Evolutionary conservation across 2,329 filamentous ascomycete genomes (phyloP).

Genomic region (Alternaria gansuensis): DNA sequence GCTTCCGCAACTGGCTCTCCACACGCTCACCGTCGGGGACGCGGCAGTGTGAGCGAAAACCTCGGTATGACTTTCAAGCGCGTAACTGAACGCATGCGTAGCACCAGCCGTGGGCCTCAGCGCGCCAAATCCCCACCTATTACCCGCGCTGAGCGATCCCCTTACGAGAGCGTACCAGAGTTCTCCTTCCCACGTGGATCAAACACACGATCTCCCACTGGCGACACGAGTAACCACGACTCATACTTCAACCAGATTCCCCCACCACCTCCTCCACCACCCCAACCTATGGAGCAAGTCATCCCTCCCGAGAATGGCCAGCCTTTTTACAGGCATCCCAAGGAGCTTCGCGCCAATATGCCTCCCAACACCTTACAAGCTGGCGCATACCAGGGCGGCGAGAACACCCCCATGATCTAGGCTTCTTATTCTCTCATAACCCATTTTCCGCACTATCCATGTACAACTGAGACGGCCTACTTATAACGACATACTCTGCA

Average conservation of each 20-base stretch:
- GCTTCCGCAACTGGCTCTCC: conserved; percentile 50
- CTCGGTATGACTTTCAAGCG: conserved; percentile 60
- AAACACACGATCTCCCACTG: conserved; percentile 40
- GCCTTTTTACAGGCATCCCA: conserved; percentile 54
- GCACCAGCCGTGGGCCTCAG: conserved; percentile 60
- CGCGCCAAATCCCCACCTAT: conserved; percentile 60
- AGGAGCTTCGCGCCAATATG: conserved; percentile 61
- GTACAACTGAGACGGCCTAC: conserved; percentile 39
- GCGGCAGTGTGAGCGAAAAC: conserved; percentile 66
- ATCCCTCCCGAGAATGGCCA: conserved; percentile 50
- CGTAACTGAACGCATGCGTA: conserved; percentile 68
- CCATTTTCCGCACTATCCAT: conserved; percentile 7
- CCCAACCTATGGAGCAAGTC: conserved; percentile 53
- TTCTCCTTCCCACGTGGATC: conserved; percentile 40
- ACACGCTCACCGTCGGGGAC: conserved; percentile 61
- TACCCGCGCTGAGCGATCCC: conserved; percentile 43
- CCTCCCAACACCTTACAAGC: conserved; percentile 57
- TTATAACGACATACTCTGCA: conserved; percentile 38
- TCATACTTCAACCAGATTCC: conserved; percentile 43
- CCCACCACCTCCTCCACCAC: conserved; percentile 52
- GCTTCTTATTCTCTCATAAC: neutral
- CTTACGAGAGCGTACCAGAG: conserved; percentile 57
- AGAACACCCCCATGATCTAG: conserved; percentile 50
- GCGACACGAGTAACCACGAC: conserved; percentile 39
- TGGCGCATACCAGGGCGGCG: conserved; percentile 52